phyloP scores from a whole-genome alignment of 2,329 filamentous ascomycete genomes.

The Cladosporium austrohemisphaericum region DNA sequence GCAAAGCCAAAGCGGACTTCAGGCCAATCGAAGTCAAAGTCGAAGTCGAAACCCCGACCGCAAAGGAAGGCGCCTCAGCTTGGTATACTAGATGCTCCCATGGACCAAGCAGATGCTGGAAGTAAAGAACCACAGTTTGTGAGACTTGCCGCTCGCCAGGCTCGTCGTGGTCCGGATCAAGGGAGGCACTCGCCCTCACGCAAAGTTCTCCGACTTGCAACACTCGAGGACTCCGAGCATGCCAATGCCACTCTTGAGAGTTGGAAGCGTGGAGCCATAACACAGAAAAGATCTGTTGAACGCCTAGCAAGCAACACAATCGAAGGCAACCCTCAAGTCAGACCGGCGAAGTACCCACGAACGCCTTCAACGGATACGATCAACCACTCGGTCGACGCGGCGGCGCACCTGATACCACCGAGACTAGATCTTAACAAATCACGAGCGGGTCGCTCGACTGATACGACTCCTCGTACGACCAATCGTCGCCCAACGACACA shows the following conservation, averaged over 20 bases:
- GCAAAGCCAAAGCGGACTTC: neutral
- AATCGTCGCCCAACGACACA: too few species aligned
- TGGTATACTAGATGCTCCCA: conserved; percentile 50
- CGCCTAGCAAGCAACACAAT: too few species aligned
- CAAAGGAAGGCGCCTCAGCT: conserved; percentile 29
- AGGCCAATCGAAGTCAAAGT: neutral
- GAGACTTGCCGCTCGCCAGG: conserved; percentile 52
- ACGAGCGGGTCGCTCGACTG: too few species aligned
- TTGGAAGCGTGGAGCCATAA: conserved; percentile 50
- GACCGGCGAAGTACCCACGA: neutral
- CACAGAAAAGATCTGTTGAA: neutral
- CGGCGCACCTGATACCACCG: too few species aligned
- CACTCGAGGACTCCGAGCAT: conserved; percentile 52
- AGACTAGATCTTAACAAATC: too few species aligned
- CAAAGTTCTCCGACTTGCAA: conserved; percentile 53
- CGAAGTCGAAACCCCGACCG: neutral
- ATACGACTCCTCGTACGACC: too few species aligned
- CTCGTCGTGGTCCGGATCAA: conserved; percentile 44
- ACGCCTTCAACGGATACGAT: neutral
- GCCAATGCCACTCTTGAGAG: conserved; percentile 47
- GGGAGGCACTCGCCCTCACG: conserved; percentile 50
- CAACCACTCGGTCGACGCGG: too few species aligned
- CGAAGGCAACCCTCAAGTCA: neutral
- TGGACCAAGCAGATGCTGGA: conserved; percentile 33
- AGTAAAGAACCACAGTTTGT: conserved; percentile 48